Base-by-base conservation (phyloP, 2,329 filamentous ascomycete genomes). In the Penicillium sp. region DNA sequence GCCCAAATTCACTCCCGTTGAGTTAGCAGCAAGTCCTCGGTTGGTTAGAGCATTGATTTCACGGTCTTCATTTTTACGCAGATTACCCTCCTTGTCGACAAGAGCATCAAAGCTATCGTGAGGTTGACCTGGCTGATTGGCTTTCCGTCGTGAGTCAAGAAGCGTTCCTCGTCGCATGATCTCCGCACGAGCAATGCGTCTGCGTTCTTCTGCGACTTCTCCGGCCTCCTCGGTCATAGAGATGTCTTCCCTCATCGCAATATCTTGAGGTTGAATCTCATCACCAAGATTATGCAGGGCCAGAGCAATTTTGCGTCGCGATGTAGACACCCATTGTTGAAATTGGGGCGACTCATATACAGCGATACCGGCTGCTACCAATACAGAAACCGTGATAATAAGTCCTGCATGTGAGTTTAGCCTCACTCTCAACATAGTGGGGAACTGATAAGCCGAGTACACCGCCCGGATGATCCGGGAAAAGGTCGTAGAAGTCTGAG, bases 321-420 rank as follows among this genome's bases (percentile, higher is more conserved):
- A 83, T 52, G 81, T 78, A 53, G 84, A 78, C 49, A 87, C 72
- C 84, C 84, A 87, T 78, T 79, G 76, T 68, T 82, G 78, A 55
- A 87, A 77, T 65, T 86, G 80, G 0, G 84, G 84, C 38, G 81
- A 85, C 67, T 87, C 82, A 69, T 86, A 85, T 42, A 85, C 79
- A 48, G 84, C 84, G 47, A 86, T 78, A 11, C 83, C 81, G 16
- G 84, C 83, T 56, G 84, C 84, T 48, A 86, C 79, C 52, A 86
- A 74, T 38, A 86, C 77, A 40, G 81, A 81, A 58, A 84, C 79
- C 44, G 82, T 82, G 61, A 87, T 80, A 58, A 87, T 82, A 60
- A 86, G 78, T 66, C 84, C 84, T 86, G 49, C 35, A 55, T 51
- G 52, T 66, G 45, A 65, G 64, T 58, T 53, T 53, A 53, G 55